A percentile compares a stretch with the other conserved stretches of the same genome.
phyloP scores from a whole-genome alignment of 805 yeast genomes.

The Cyberlindnera xylosilytica region DNA sequence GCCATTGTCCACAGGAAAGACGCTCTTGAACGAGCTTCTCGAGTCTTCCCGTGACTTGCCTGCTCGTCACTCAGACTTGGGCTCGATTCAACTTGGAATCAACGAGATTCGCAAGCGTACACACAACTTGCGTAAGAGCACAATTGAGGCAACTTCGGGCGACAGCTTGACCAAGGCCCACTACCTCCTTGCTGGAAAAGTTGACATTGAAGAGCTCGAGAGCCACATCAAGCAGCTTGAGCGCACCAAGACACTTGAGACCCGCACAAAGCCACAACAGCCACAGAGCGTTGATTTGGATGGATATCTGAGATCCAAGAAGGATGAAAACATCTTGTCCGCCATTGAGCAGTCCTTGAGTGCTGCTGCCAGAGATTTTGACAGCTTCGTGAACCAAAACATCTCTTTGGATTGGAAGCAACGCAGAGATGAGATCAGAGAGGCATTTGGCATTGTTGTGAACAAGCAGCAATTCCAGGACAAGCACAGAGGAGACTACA shows the following conservation, averaged over 20 bases:
- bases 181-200: constrained; percentile 85
- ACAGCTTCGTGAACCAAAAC: constrained; percentile 66
- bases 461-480: constrained; percentile 25
- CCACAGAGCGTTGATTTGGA: constrained; percentile 46
- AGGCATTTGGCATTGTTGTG: constrained; percentile 59
- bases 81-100: constrained; percentile 76
- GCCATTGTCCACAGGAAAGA: constrained; percentile 22
- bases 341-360: constrained; percentile 79
- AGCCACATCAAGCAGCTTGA: constrained; percentile 44
- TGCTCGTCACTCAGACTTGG: constrained; percentile 58
- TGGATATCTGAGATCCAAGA: constrained; percentile 59
- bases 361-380: constrained; percentile 80
- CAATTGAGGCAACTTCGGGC: constrained; percentile 31
- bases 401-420: constrained; percentile 82
- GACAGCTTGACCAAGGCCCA: constrained; percentile 67
- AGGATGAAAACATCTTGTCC: constrained; percentile 76
- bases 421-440: constrained; percentile 70
- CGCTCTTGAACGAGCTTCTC: constrained; percentile 61
- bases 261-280: constrained; percentile 23
- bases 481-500: constrained; percentile 14
- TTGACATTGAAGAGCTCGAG: constrained; percentile 82
- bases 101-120: constrained; percentile 74
- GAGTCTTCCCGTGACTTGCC: constrained; percentile 81
- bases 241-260: constrained; percentile 28
- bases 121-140: constrained; percentile 47